Base-by-base conservation (phyloP, 352 stramenopile species). In the Phytophthora hybrid region DNA sequence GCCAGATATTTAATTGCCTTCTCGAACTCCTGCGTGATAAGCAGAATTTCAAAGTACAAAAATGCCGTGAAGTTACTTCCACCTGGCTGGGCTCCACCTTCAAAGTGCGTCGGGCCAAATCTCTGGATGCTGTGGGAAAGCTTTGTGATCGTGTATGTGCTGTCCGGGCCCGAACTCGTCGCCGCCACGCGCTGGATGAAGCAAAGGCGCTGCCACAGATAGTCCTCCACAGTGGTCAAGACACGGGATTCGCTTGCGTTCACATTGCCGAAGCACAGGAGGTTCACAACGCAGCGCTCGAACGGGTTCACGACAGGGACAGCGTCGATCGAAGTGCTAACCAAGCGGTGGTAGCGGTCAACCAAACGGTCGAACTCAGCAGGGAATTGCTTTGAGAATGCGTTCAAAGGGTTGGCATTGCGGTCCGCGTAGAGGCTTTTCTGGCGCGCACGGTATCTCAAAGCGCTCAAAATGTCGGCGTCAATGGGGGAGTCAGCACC, bases 201-300 rank as follows among this genome's bases (percentile, higher is more conserved):
- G 70, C 85, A 94, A 26, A 94, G 77, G 1, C 88, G 86, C 64
- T 96, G 89, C 89, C 89, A 96, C 56, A 96, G 46, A 59, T 95
- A 96, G 64, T 96, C 89, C 74, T 96, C 89, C 52, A 96, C 87
- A 23, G 88, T 96, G 29, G 85, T 88, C 41, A 93, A 68, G 51
- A 96, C 90, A 47, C 87, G 87, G 4, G 78, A 71, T 62, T 96
- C 87, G 41, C 88, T 93, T 19, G 84, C 81, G 60, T 95, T 93
- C 21, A 90, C 71, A 65, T 96, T 93, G 55, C 85, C 83, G 62
- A 93, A 88, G 64, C 85, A 91, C 23, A 96, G 57, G 54, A 96
- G 31, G 63, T 96, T 96, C 18, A 96, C 56, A n/a, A 95, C 89
- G 6, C 85, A 94, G 55, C 85, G 83, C 62, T 95, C 88, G 66